These are phyloP conservation scores for Mycena leptocephala DNA, from an alignment of 768 basidiomycete genomes.

Conservation along the genomic window DNA sequence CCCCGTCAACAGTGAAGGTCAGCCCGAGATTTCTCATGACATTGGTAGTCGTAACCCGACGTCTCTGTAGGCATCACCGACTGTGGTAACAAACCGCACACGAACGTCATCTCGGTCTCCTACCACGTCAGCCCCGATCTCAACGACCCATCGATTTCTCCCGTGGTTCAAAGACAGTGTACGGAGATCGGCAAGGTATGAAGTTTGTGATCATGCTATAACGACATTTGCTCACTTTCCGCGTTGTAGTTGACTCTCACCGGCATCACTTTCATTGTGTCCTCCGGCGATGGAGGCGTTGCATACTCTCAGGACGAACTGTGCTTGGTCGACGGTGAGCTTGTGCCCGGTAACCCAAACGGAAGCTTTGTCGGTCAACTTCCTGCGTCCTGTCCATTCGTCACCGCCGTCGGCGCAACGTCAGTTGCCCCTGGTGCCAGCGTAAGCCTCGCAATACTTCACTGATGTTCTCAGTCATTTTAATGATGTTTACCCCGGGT, in stretches of 20 bases:
- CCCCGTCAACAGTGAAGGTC: conserved; percentile 17
- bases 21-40: no score
- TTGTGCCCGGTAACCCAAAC: conserved; percentile 12
- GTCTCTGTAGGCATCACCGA: conserved; percentile 31
- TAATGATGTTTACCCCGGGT: not conserved
- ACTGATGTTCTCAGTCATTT: not conserved
- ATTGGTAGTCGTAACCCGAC: no score
- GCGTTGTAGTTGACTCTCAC: conserved; percentile 22
- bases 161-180: conserved; percentile 27
- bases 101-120: conserved; percentile 29
- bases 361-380: conserved; percentile 21
- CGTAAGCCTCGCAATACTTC: conserved; percentile 1
- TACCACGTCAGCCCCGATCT: conserved; percentile 31
- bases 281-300: conserved; percentile 28
- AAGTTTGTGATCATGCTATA: no score
- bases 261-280: conserved; percentile 20
- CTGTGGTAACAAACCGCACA: conserved; percentile 22
- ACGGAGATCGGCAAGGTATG: conserved; percentile 28
- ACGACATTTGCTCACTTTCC: no score
- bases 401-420: conserved; percentile 21
- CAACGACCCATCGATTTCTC: conserved; percentile 23
- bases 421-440: conserved; percentile 19
- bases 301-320: conserved; percentile 20
- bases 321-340: conserved; percentile 17
- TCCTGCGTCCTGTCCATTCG: conserved; percentile 22